Base-by-base conservation (phyloP, 257 asterid species). In the Anisodus tanguticus region DNA sequence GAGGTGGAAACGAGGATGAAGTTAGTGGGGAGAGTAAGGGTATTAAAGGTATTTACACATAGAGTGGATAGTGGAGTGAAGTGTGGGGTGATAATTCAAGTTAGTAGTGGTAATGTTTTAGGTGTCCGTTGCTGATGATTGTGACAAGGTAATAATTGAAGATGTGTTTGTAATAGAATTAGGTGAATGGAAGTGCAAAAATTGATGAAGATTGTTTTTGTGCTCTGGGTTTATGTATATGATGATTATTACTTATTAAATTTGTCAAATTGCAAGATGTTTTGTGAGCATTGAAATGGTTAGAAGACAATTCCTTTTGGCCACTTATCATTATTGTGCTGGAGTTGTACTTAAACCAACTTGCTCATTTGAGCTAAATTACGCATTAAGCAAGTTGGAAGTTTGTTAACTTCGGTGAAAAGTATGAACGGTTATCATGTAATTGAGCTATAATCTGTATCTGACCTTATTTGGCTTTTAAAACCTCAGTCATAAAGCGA, bases 1-100 rank as follows among this genome's bases (percentile, higher is more conserved):
- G 97, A 92, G 91, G 89, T 95, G 59, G 96, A 94, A 92, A 95
- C 98, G 58, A 85, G 91, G 90, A 93, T 94, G 98, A 91, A 91
- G 94, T 76, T 94, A 85, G 95, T 89, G 83, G 99, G 99, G 85
- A 89, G 97, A 86, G 98, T 95, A 47, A 85, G 97, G 86, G 97
- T 94, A 86, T 88, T 95, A 85, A 93, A 91, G 90, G 94, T 95
- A 85, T 94, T 95, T 80, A 92, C 93, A 81, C 99, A 95, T 88
- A 90, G 92, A 82, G 96, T 95, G 85, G 90, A 88, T 85, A 93
- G 93, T 81, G 88, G 87, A 13, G 92, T 91, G 13, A 90, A 88
- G 77, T 94, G 99, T 79, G 91, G 93, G 76, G 98, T 95, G 88
- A 84, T 89, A 84, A 85, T 94, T 87, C 97, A 94, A 90, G 90